A percentile compares a stretch with the other conserved stretches of the same genome.
Evolutionary conservation across 169 alveolate species (phyloP).

Genomic region (Eimeria falciformis): DNA sequence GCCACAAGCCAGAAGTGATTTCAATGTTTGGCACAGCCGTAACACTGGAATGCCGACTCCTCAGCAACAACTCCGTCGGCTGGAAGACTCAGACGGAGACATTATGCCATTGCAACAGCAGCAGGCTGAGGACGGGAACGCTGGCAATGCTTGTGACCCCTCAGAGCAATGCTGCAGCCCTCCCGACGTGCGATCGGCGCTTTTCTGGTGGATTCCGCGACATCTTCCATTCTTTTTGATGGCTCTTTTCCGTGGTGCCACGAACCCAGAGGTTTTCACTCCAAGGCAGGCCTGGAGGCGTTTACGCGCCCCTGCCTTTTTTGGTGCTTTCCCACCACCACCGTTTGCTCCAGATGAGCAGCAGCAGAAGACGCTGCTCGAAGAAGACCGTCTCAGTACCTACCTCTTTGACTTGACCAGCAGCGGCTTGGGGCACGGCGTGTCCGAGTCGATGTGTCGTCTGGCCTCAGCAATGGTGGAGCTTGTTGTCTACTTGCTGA

Average conservation of each 20-base stretch:
- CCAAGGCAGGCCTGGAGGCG: constrained; percentile 75
- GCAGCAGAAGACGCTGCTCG: not conserved
- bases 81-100: constrained; percentile 45
- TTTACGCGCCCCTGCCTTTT: constrained; percentile 55
- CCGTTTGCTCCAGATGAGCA: constrained; percentile 46
- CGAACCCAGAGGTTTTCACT: constrained; percentile 50
- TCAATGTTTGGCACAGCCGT: constrained; percentile 32
- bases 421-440: constrained; percentile 69
- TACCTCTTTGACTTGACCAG: constrained; percentile 67
- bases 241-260: constrained; percentile 62
- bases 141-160: constrained; percentile 37
- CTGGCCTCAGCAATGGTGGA: constrained; percentile 66
- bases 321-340: constrained; percentile 59
- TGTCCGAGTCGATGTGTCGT: constrained; percentile 69
- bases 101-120: not conserved
- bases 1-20: constrained; percentile 58
- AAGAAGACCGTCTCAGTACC: constrained; percentile 25
- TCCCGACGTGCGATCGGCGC: constrained; percentile 19
- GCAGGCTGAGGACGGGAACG: constrained; percentile 11
- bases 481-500: constrained; percentile 53
- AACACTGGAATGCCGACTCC: constrained; percentile 37
- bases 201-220: constrained; percentile 69
- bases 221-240: constrained; percentile 66
- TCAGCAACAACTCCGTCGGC: constrained; percentile 47
- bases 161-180: constrained; percentile 53